Percentiles rank a stretch among this genome's conserved stretches.
These are phyloP conservation scores for Talaromyces thailandensis DNA, from an alignment of 495 filamentous ascomycete species.

Conservation along the genomic window DNA sequence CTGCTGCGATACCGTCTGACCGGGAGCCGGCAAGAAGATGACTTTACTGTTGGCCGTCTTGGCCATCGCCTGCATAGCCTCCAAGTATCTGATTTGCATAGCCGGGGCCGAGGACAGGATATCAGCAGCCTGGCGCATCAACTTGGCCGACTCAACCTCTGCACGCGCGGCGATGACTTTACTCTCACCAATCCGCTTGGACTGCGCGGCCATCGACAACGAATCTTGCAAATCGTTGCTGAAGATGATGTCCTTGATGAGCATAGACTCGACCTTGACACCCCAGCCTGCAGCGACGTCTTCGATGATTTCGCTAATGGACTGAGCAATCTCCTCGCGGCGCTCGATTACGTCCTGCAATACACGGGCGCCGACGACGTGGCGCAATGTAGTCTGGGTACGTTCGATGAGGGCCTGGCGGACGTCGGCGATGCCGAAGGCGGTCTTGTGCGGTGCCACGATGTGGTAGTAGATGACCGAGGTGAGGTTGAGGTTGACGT, in stretches of 20 bases:
- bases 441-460: conserved; percentile 87
- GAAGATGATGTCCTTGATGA: conserved; percentile 99
- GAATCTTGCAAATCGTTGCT: conserved; percentile 90
- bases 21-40: conserved; percentile 75
- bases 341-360: conserved; percentile 99
- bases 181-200: conserved; percentile 94
- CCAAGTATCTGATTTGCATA: conserved; percentile 98
- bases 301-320: conserved; percentile 95
- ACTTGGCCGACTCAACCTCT: conserved; percentile 92
- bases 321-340: conserved; percentile 90
- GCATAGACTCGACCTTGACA: conserved; percentile 93
- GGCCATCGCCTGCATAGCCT: conserved; percentile 99
- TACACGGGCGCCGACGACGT: conserved; percentile 93
- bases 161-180: conserved; percentile 97
- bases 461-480: conserved; percentile 99
- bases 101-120: conserved; percentile 88
- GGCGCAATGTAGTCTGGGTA: conserved; percentile 94
- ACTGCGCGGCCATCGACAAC: conserved; percentile 99
- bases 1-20: conserved; percentile 39
- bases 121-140: conserved; percentile 97
- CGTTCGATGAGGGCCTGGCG: conserved; percentile 92
- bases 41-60: conserved; percentile 94
- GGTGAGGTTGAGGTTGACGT: conserved; percentile 86
- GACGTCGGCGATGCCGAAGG: conserved; percentile 94
- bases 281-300: conserved; percentile 92